Evolutionary conservation across 164 flowering plant genomes (phyloP), one percentile per base, ranked within the genome.

Genomic region (Aristolochia contorta): DNA sequence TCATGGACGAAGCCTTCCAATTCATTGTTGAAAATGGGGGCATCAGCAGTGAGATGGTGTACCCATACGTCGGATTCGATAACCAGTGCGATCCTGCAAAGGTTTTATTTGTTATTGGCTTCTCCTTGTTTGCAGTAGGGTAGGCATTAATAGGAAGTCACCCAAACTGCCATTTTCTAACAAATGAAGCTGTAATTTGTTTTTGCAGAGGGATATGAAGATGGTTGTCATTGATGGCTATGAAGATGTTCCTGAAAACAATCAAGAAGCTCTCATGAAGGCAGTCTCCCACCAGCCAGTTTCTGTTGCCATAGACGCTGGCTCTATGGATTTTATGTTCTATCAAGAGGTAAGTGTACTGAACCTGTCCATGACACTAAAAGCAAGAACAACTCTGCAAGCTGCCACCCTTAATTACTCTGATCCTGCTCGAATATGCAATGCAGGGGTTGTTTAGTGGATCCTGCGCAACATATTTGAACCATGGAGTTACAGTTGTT

Each of bases 271-370:
- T 32, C 58, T 73, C 61, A 51, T 62, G 64, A 67, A 60, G 43
- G 79, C 79, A 3, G 74, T 73, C 27, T 37, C 74, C 16, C 61
- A 57, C 33, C 74, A 71, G 49, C 77, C 72, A 41, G 74, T 71
- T 61, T 70, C 74, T 33, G 71, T 67, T 20, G 76, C 72, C 10
- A 73, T 76, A 54, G 79, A 76, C 25, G 79, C 74, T 50, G 72
- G 77, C 2, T 72, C 70, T 4, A 41, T 52, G 20, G 65, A 62
- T 18, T 74, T 74, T 53, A 69, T 68, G 65, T 74, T 74, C 60
- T 74, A 74, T 16, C 64, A 43, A 57, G 55, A 67, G 51, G 77
- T 74, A 67, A 16, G 2, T 56, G 2, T 56, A 2, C 20, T n/a
- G 54, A 21, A 23, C 55, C 7, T 10, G 48, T 49, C 45, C 27